Conservation (phyloP, 495 filamentous ascomycete species). For the Entonaema liquescens region DNA sequence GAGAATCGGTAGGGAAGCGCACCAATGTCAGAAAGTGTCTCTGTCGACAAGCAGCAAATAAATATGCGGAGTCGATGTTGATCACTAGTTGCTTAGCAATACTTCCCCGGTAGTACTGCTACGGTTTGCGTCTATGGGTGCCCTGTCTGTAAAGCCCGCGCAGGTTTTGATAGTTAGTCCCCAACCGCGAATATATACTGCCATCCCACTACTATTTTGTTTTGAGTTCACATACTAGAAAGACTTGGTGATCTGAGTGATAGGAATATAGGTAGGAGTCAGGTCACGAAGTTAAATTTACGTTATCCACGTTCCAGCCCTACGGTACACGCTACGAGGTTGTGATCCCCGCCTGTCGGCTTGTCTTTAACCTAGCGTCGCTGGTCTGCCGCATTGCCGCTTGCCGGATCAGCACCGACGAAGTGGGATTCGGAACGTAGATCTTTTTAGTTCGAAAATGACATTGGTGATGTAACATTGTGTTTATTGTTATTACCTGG, state of each 20-base stretch:
- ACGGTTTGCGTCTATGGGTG: neutral
- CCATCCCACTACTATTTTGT: neutral
- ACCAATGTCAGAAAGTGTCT: neutral
- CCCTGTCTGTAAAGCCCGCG: neutral
- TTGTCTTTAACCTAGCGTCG: slow-evolving; percentile 24
- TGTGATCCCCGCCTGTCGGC: slow-evolving; percentile 14
- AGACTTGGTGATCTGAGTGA: neutral
- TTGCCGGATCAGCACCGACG: slow-evolving; percentile 20
- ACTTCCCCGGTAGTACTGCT: neutral
- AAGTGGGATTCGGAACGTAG: slow-evolving; percentile 30
- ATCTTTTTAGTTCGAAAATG: slow-evolving; percentile 11
- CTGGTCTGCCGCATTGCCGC: slow-evolving; percentile 19
- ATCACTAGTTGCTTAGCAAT: neutral
- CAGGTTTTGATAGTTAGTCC: neutral
- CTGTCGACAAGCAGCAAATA: neutral
- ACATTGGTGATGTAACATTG: slow-evolving; percentile 22
- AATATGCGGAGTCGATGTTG: no score
- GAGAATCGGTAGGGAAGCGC: neutral
- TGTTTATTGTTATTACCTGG: neutral
- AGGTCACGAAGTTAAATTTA: neutral
- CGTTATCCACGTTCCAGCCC: slow-evolving; percentile 16
- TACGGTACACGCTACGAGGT: slow-evolving; percentile 35
- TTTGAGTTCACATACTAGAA: neutral
- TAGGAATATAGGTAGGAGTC: neutral
- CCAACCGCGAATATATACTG: neutral